A percentile compares a stretch with the other conserved stretches of the same genome.
Evolutionary conservation across 2,329 filamentous ascomycete species (phyloP).

Genomic region (Calycina herbarum): DNA sequence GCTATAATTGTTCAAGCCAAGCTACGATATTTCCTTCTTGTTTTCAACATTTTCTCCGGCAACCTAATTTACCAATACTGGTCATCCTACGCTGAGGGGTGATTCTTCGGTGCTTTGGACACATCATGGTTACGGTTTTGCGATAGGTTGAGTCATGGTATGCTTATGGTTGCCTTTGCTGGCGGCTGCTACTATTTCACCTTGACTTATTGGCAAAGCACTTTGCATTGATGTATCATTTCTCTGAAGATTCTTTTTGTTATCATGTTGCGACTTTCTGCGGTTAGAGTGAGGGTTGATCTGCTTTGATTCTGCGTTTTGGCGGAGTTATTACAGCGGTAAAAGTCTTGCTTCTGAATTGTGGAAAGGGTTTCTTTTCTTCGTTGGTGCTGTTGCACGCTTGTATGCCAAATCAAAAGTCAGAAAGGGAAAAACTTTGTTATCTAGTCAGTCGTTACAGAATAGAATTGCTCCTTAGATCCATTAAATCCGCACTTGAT

Average conservation of each 20-base stretch:
- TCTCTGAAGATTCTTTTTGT: conserved; percentile 23
- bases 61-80: conserved; percentile 45
- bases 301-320: conserved; percentile 28
- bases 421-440: conserved; percentile 34
- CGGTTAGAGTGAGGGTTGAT: conserved; percentile 19
- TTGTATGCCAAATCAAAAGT: conserved; percentile 26
- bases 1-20: conserved; percentile 27
- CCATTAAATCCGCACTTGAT: not conserved
- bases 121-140: conserved; percentile 63
- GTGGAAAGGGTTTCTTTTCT: conserved; percentile 17
- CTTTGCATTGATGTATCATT: conserved; percentile 32
- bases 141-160: conserved; percentile 34
- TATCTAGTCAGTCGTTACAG: conserved; percentile 39
- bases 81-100: conserved; percentile 57
- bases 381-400: conserved; percentile 29
- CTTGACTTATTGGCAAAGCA: conserved; percentile 29
- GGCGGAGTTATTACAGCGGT: conserved; percentile 29
- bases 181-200: conserved; percentile 26
- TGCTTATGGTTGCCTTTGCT: conserved; percentile 26
- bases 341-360: conserved; percentile 29
- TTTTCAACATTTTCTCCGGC: conserved; percentile 39
- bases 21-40: conserved; percentile 36
- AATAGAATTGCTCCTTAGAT: conserved; percentile 28
- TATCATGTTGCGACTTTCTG: conserved; percentile 24
- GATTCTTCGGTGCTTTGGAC: conserved; percentile 58